Conservation (phyloP, 306 rosid species). For the Corylus avellana region DNA sequence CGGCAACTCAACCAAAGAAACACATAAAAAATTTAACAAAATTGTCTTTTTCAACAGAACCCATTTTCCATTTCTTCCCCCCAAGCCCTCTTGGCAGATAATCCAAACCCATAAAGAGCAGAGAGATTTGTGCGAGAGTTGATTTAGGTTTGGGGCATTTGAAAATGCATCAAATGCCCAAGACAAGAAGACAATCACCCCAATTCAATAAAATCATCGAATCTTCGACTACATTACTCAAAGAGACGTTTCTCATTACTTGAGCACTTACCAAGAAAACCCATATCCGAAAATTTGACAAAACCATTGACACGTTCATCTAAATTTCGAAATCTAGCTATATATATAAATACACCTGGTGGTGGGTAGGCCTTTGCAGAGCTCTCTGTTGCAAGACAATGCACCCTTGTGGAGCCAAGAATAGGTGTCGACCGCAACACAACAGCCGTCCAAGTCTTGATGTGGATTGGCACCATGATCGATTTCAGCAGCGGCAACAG, state of each 20-base stretch:
- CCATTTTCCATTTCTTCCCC: neutral
- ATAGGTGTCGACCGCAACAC: constrained; percentile 80
- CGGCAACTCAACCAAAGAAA: too few species aligned
- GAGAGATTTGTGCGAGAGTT: neutral
- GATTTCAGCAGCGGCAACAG: constrained; percentile 82
- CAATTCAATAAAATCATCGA: neutral
- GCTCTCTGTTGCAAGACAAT: constrained; percentile 81
- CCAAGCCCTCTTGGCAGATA: neutral
- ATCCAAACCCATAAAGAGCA: neutral
- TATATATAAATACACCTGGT: constrained; percentile 50
- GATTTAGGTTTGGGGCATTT: neutral
- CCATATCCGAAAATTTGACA: neutral
- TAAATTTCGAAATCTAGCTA: neutral
- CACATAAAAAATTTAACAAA: neutral
- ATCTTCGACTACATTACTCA: neutral
- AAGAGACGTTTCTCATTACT: neutral
- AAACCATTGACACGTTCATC: neutral
- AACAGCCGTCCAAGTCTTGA: constrained; percentile 71
- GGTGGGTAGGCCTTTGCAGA: constrained; percentile 79
- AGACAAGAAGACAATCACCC: constrained; percentile 9
- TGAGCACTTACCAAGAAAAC: neutral
- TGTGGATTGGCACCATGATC: constrained; percentile 77
- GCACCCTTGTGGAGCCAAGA: constrained; percentile 99
- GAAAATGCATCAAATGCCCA: neutral
- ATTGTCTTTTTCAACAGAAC: neutral